Percentiles rank a stretch among this genome's conserved stretches.
phyloP scores from a whole-genome alignment of 352 stramenopile species.

The Phytophthora nicotianae region DNA sequence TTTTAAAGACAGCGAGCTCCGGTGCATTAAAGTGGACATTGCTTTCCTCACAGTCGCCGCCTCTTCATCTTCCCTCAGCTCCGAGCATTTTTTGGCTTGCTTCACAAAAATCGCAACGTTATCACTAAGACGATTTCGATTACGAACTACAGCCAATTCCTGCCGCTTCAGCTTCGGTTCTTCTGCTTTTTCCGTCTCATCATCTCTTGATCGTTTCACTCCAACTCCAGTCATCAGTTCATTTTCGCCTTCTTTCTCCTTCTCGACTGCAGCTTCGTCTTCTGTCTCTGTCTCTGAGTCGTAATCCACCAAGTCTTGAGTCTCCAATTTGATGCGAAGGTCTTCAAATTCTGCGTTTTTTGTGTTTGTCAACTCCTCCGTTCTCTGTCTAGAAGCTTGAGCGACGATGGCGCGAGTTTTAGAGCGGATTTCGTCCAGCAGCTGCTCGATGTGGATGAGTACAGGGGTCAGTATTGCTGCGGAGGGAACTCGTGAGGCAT shows the following conservation, averaged over 20 bases:
- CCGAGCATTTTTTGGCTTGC: not conserved
- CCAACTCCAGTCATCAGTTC: not conserved
- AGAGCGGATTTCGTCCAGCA: constrained; percentile 17
- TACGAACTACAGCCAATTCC: not conserved
- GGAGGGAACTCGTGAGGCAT: not conserved
- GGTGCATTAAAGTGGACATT: not conserved
- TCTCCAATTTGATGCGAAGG: constrained; percentile 13
- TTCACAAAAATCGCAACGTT: not conserved
- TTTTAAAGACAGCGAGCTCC: not conserved
- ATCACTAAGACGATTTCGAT: not conserved
- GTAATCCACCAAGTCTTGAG: constrained; percentile 8
- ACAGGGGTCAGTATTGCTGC: constrained; percentile 4
- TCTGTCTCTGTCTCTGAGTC: constrained; percentile 17
- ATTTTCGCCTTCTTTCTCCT: not conserved
- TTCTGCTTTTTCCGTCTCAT: constrained; percentile 1
- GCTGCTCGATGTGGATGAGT: constrained; percentile 21
- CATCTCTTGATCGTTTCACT: constrained; percentile 6
- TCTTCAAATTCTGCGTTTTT: not conserved
- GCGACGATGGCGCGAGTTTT: constrained; percentile 5
- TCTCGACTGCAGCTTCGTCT: constrained; percentile 8
- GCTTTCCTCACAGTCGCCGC: not conserved
- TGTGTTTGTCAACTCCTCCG: not conserved
- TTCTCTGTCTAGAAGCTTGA: not conserved
- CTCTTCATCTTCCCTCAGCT: not conserved
- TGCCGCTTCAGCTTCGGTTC: not conserved